Evolutionary conservation across 1,139 yeast genomes (phyloP).

Genomic region (Arxiozyma heterogenica): DNA sequence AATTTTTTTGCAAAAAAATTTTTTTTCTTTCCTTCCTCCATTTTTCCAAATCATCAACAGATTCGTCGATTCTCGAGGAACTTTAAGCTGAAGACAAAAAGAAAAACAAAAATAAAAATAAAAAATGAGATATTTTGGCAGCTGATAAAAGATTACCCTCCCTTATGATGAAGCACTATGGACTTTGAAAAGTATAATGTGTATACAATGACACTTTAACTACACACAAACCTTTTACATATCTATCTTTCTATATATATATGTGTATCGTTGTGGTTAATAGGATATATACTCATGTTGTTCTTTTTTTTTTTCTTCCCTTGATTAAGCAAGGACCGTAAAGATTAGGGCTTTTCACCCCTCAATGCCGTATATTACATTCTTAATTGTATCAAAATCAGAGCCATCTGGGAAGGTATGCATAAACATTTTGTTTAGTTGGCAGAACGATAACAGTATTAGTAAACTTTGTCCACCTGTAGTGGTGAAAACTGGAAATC

Average conservation of each 20-base stretch:
- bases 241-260: not conserved
- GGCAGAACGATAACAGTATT: slow-evolving; percentile 51
- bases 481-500: slow-evolving; percentile 42
- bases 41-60: not conserved
- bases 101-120: too few species aligned
- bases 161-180: not conserved
- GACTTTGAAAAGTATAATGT: not conserved
- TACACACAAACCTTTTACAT: not conserved
- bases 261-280: not conserved
- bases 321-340: too few species aligned
- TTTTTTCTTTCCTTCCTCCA: not conserved
- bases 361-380: slow-evolving; percentile 44
- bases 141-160: not conserved
- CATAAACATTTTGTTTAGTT: slow-evolving; percentile 36
- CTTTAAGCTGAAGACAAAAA: too few species aligned
- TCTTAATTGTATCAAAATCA: slow-evolving; percentile 38
- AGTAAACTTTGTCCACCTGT: slow-evolving; percentile 42
- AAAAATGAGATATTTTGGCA: not conserved
- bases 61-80: not conserved
- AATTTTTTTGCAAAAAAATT: too few species aligned
- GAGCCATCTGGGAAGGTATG: slow-evolving; percentile 29
- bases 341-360: slow-evolving; percentile 5
- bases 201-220: not conserved
- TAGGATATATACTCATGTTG: not conserved
- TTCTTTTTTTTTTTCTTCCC: not conserved